A percentile compares a stretch with the other conserved stretches of the same genome.
Evolutionary conservation across 306 rosid genomes (phyloP).

Genomic region (Lathyrus sativus): DNA sequence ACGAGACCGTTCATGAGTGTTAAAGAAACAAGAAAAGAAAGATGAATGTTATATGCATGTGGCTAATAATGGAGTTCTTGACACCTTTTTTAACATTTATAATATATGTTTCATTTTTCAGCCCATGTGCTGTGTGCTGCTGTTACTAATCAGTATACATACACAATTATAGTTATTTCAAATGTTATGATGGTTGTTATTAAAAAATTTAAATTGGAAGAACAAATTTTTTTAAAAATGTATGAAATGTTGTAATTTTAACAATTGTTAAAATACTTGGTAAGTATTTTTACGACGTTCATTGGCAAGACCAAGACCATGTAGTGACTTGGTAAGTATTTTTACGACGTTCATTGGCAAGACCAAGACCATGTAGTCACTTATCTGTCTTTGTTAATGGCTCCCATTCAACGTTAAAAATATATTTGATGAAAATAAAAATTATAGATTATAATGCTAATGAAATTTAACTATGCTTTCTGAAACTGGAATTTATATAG

Average conservation of each 20-base stretch:
- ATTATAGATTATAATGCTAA: not conserved
- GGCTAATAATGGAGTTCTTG: constrained; percentile 15
- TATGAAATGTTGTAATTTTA: not conserved
- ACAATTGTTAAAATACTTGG: not conserved
- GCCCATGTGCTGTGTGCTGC: constrained; percentile 19
- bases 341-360: not conserved
- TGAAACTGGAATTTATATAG: constrained; percentile 11
- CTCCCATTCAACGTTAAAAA: too few relatives aligned
- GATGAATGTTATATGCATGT: not conserved
- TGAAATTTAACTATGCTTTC: not conserved
- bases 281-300: not conserved
- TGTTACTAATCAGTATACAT: not conserved
- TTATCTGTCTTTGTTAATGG: too few relatives aligned
- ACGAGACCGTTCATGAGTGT: constrained; percentile 13
- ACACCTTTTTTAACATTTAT: not conserved
- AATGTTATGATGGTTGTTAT: not conserved
- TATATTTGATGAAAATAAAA: not conserved
- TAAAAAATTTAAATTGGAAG: not conserved
- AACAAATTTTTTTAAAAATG: not conserved
- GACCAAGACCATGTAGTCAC: not conserved
- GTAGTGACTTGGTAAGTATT: not conserved
- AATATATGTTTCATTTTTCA: constrained; percentile 8
- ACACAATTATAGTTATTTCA: not conserved
- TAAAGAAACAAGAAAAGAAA: not conserved
- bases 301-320: not conserved